Evolutionary conservation across 371 early-diverging fungal genomes (phyloP).

Genomic region (Syncephalastrum sp.): DNA sequence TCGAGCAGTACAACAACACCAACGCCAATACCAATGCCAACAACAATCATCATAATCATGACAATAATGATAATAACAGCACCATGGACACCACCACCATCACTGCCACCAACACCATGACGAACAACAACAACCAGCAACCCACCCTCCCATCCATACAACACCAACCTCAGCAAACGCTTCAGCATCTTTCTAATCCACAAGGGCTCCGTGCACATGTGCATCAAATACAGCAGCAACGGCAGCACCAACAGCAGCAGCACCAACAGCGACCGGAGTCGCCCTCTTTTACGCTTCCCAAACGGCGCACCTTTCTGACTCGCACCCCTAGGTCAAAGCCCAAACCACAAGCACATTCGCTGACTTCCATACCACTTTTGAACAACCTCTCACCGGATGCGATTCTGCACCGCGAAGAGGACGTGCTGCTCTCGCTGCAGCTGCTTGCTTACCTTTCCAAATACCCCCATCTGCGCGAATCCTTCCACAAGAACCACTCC

Average conservation of each 20-base stretch:
- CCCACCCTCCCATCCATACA: no score
- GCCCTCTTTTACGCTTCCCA: slow-evolving; percentile 13
- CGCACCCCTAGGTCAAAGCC: slow-evolving; percentile 18
- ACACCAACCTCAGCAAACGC: no score
- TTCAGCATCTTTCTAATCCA: slow-evolving; percentile 3
- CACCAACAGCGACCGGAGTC: background rate
- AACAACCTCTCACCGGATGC: slow-evolving; percentile 37
- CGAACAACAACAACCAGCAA: background rate
- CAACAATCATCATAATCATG: background rate
- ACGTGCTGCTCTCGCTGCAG: slow-evolving; percentile 79
- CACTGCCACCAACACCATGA: slow-evolving; percentile 1
- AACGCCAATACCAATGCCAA: no score
- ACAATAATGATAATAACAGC: background rate
- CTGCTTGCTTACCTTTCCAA: slow-evolving; percentile 84
- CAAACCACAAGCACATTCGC: slow-evolving; percentile 12
- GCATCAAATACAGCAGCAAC: background rate
- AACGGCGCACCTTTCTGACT: slow-evolving; percentile 24
- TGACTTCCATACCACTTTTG: slow-evolving; percentile 22
- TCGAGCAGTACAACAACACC: no score
- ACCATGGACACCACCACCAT: background rate
- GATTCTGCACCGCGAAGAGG: slow-evolving; percentile 72
- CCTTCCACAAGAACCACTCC: slow-evolving; percentile 57
- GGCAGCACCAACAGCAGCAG: slow-evolving; percentile 4
- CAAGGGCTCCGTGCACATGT: background rate
- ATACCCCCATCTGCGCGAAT: slow-evolving; percentile 67